Evolutionary conservation across 495 filamentous ascomycete genomes (phyloP).

Genomic region (Aspergillus indologenus): DNA sequence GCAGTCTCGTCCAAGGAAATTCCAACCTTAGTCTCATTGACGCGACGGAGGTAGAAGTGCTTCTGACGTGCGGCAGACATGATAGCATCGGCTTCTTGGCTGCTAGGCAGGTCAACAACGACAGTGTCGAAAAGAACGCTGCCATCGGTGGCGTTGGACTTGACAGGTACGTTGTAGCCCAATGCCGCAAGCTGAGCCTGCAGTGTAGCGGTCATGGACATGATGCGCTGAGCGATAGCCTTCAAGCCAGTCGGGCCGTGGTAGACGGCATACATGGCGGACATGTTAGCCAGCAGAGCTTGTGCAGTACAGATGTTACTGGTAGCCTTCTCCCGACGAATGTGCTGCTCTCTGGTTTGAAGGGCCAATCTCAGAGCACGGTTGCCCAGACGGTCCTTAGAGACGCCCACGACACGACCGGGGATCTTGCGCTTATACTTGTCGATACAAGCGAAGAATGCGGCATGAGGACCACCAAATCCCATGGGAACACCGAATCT

Average conservation of each 20-base stretch:
- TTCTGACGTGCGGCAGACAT: conserved; percentile 46
- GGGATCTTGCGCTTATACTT: conserved; percentile 97
- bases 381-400: conserved; percentile 84
- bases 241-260: conserved; percentile 86
- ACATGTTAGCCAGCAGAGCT: conserved; percentile 95
- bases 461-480: conserved; percentile 92
- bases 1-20: conserved; percentile 76
- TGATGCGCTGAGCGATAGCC: conserved; percentile 75
- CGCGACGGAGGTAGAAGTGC: conserved; percentile 61
- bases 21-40: conserved; percentile 59
- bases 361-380: conserved; percentile 83
- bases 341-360: conserved; percentile 96
- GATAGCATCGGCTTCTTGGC: conserved; percentile 49
- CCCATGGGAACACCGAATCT: conserved; percentile 92
- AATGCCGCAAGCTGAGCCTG: conserved; percentile 63
- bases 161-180: conserved; percentile 60
- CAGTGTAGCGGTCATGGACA: conserved; percentile 66
- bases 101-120: conserved; percentile 55
- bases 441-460: conserved; percentile 92
- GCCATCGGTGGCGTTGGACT: conserved; percentile 49
- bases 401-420: conserved; percentile 86
- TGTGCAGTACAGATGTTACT: conserved; percentile 99
- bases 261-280: conserved; percentile 95
- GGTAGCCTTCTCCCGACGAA: conserved; percentile 94
- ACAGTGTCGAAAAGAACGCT: conserved; percentile 78